Conservation (phyloP, 1,139 yeast genomes). For the Diutina mesorugosa region DNA sequence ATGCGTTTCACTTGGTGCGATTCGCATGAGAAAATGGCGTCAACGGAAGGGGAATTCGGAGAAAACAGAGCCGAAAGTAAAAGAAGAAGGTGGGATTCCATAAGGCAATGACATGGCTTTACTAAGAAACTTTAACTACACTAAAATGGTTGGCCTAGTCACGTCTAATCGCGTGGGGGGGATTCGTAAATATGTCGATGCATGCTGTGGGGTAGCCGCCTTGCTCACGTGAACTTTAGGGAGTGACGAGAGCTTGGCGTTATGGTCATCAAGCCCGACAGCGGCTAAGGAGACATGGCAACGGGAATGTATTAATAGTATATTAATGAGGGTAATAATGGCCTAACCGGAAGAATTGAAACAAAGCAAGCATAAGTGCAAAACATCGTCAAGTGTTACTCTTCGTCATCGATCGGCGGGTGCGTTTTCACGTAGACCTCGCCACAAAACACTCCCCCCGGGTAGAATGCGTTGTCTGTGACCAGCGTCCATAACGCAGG, state of each 20-base stretch:
- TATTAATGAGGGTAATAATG: no score
- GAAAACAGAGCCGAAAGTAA: no score
- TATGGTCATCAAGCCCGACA: no score
- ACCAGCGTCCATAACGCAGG: not conserved
- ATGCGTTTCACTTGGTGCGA: not conserved
- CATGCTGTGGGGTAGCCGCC: not conserved
- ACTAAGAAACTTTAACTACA: no score
- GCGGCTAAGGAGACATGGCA: no score
- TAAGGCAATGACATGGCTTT: no score
- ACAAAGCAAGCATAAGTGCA: no score
- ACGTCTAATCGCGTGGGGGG: not conserved
- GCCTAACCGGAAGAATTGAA: not conserved
- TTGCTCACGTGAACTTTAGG: not conserved
- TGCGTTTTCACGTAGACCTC: not conserved
- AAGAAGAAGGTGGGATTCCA: no score
- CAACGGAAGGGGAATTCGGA: no score
- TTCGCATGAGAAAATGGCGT: not conserved
- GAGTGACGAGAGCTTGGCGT: no score
- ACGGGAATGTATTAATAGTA: not conserved
- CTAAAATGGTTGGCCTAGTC: no score
- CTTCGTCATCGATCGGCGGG: not conserved
- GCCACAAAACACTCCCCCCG: slow-evolving; percentile 1
- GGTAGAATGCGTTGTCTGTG: not conserved
- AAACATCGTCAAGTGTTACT: no score
- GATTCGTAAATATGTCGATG: not conserved